Conservation (phyloP, 805 yeast genomes). For the Suhomyces faveliae region DNA sequence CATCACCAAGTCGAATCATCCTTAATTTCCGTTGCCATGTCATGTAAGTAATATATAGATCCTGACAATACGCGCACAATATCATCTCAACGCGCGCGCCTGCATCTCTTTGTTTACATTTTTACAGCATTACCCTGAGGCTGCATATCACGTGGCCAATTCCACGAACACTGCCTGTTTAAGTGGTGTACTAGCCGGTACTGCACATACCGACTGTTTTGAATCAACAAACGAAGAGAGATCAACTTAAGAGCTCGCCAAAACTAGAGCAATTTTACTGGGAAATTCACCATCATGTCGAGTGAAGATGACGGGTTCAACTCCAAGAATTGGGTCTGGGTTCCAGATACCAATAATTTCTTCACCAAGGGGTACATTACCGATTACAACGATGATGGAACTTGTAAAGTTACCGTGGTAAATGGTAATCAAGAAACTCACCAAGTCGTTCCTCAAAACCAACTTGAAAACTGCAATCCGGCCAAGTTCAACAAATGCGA, state of each 20-base stretch:
- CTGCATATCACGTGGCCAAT: background rate
- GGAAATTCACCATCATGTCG: conserved; percentile 11
- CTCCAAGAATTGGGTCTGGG: conserved; percentile 72
- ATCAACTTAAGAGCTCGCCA: background rate
- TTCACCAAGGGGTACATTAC: conserved; percentile 62
- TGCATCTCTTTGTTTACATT: background rate
- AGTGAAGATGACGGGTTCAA: conserved; percentile 32
- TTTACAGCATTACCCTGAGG: background rate
- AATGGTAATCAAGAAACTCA: conserved; percentile 43
- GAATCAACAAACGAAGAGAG: conserved; percentile 1
- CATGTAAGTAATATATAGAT: background rate
- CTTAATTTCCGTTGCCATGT: background rate
- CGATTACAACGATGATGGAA: conserved; percentile 38
- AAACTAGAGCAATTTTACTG: background rate
- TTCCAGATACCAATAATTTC: conserved; percentile 53
- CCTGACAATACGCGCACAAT: background rate
- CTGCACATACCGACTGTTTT: background rate
- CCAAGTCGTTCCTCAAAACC: conserved; percentile 42
- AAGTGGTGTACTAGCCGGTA: background rate
- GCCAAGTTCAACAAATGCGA: conserved; percentile 84
- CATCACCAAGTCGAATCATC: background rate
- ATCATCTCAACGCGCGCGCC: background rate
- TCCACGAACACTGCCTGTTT: background rate
- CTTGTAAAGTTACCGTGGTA: conserved; percentile 35
- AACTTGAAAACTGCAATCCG: conserved; percentile 74